Evolutionary conservation across 164 flowering plant species (phyloP), one percentile per base, ranked within the genome.

Genomic region (Hamamelis virginiana): DNA sequence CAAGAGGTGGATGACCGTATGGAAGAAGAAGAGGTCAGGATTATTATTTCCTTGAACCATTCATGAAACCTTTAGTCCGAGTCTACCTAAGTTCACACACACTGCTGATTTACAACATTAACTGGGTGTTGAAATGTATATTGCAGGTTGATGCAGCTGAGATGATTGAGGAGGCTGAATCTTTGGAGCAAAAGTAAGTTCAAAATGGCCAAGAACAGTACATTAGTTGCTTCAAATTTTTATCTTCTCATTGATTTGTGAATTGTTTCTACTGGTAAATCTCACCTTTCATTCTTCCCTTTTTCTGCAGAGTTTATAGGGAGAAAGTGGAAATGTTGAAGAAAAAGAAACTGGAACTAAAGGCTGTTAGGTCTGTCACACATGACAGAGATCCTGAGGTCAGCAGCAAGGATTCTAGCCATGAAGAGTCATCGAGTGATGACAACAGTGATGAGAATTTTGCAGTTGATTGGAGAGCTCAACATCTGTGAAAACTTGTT

Each of bases 81-180:
- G 66, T 15, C 44, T 28, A 44, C 38, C 38, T 59, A n/a, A 21
- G 38, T 13, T 46, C 46, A 13, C 10, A 12, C n/a, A 12, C 5
- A 12, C 33, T 60, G 9, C 28, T 21, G 19, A 33, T 2, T 56
- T 19, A 19, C 44, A 28, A n/a, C 9, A 16, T 27, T 10, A 76
- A 58, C 64, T 52, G 41, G 52, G 16, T 64, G 52, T 62, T 64
- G 21, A 25, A 52, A 33, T 51, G 66, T 48, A 14, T 63, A n/a
- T 64, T 69, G 72, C 85, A 94, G 96, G 64, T 88, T 76, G 98
- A 91, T 83, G 97, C 97, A n/a, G 97, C 98, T 58, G 97, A 92
- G 63, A 69, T 62, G 78, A 87, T 84, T 74, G 92, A 95, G 78
- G 95, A 81, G 70, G 91, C 81, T 8, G 97, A 95, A 75, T 66